Percentiles rank a stretch among this genome's conserved stretches.
phyloP scores from a whole-genome alignment of 257 asterid species.

The Avicennia marina region DNA sequence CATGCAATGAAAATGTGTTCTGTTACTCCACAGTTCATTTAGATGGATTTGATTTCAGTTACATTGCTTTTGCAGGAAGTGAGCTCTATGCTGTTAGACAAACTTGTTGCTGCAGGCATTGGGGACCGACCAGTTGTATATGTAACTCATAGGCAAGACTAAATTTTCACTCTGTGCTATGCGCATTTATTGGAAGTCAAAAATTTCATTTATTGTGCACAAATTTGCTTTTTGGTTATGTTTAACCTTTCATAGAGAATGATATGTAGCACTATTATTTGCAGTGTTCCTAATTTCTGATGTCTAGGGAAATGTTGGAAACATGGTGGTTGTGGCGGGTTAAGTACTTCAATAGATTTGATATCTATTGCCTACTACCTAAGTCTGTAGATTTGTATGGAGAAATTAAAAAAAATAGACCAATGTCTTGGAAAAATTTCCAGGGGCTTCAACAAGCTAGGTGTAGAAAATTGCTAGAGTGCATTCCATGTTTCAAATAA shows the following conservation, averaged over 20 bases:
- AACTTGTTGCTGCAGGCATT: conserved; percentile 87
- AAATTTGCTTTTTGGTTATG: no score
- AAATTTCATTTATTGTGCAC: no score
- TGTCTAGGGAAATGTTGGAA: no score
- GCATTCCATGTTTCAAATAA: not conserved
- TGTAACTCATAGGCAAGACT: conserved; percentile 82
- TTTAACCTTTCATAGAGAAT: no score
- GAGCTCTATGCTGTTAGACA: conserved; percentile 89
- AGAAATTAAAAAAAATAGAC: no score
- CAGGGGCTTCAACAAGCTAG: not conserved
- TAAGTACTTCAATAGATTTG: no score
- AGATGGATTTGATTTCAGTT: conserved; percentile 12
- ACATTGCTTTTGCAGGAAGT: conserved; percentile 58
- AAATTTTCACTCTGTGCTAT: not conserved
- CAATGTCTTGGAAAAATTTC: not conserved
- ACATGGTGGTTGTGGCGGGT: no score
- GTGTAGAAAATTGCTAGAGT: not conserved
- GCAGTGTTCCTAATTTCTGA: no score
- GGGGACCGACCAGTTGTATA: conserved; percentile 96
- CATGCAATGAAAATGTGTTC: not conserved
- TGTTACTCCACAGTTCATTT: conserved; percentile 6
- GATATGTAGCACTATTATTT: no score
- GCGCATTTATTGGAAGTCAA: not conserved
- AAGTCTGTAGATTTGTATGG: no score
- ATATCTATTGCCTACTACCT: no score